Percentiles rank a stretch among this genome's conserved stretches.
Evolutionary conservation across 2,329 filamentous ascomycete genomes (phyloP).

Genomic region (Penicillium sp.): DNA sequence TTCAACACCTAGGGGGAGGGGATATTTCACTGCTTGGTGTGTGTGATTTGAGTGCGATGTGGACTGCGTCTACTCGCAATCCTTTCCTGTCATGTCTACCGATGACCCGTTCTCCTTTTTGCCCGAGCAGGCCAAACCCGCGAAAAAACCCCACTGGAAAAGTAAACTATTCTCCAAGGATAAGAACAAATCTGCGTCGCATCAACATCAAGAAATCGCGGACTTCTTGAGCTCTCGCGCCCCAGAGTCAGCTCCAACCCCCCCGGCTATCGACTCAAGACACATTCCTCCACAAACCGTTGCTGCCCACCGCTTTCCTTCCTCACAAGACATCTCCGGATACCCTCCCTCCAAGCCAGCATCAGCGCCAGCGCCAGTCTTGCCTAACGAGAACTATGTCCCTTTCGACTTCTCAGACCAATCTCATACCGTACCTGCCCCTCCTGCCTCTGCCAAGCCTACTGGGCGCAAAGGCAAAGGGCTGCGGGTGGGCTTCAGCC

Average conservation of each 20-base stretch:
- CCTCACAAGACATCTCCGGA: conserved; percentile 23
- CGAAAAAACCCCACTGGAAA: conserved; percentile 38
- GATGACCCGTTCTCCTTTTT: conserved; percentile 33
- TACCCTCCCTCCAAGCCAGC: conserved; percentile 7
- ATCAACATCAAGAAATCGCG: conserved; percentile 40
- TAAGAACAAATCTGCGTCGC: conserved; percentile 31
- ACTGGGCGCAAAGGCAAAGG: conserved; percentile 51
- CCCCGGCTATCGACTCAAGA: conserved; percentile 23
- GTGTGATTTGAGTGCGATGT: conserved; percentile 25
- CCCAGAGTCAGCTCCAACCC: conserved; percentile 8
- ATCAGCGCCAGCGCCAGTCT: conserved; percentile 14
- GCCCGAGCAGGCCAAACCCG: conserved; percentile 27
- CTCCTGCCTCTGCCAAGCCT: conserved; percentile 23
- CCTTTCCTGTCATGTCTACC: conserved; percentile 26
- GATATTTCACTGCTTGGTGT: conserved; percentile 7
- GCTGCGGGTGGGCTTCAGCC: conserved; percentile 64
- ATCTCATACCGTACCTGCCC: neutral
- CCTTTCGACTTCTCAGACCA: conserved; percentile 14
- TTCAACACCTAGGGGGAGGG: conserved; percentile 8
- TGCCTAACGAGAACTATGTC: conserved; percentile 18
- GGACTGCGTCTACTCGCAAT: conserved; percentile 27
- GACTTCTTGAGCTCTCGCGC: conserved; percentile 47
- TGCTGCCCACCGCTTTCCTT: conserved; percentile 25
- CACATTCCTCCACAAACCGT: conserved; percentile 30
- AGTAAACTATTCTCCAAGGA: conserved; percentile 44